These are phyloP conservation scores for Phylloporus sp. DNA, from an alignment of 1,284 basidiomycete genomes.

Conservation along the genomic window DNA sequence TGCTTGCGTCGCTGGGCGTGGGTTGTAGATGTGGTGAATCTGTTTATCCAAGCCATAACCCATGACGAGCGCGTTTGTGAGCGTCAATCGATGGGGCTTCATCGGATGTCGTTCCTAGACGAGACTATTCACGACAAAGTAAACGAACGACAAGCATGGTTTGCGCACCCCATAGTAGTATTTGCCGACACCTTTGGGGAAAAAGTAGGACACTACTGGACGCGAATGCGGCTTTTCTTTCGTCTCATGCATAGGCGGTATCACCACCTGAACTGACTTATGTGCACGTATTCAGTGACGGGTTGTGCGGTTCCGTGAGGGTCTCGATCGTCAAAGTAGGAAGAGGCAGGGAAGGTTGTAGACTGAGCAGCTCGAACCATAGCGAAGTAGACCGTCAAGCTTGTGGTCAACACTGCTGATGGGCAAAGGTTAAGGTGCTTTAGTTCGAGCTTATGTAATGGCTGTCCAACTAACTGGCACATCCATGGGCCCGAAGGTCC, in stretches of 20 bases:
- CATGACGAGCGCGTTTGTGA: constrained; percentile 95
- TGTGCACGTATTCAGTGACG: constrained; percentile 77
- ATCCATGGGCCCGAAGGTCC: constrained; percentile 20
- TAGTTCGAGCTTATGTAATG: constrained; percentile 29
- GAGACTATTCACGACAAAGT: neutral
- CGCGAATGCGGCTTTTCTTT: constrained; percentile 77
- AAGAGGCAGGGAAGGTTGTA: constrained; percentile 71
- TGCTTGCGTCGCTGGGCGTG: constrained; percentile 86
- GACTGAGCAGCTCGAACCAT: constrained; percentile 58
- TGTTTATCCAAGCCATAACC: constrained; percentile 97
- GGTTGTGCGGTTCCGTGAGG: constrained; percentile 71
- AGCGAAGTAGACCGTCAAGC: neutral
- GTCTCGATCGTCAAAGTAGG: constrained; percentile 79
- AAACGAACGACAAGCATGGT: neutral
- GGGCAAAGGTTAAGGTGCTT: no score
- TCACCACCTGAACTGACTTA: constrained; percentile 51
- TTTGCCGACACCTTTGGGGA: constrained; percentile 91
- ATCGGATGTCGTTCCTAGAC: constrained; percentile 94
- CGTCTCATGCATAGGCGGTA: constrained; percentile 21
- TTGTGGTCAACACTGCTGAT: neutral
- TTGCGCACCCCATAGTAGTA: constrained; percentile 90
- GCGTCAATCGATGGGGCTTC: constrained; percentile 94
- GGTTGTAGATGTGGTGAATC: constrained; percentile 92
- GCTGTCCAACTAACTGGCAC: neutral
- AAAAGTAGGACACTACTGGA: constrained; percentile 94